Percentiles rank a stretch among this genome's conserved stretches.
Evolutionary conservation across 345 rosid genomes (phyloP).

Genomic region (Microthlaspi erraticum): DNA sequence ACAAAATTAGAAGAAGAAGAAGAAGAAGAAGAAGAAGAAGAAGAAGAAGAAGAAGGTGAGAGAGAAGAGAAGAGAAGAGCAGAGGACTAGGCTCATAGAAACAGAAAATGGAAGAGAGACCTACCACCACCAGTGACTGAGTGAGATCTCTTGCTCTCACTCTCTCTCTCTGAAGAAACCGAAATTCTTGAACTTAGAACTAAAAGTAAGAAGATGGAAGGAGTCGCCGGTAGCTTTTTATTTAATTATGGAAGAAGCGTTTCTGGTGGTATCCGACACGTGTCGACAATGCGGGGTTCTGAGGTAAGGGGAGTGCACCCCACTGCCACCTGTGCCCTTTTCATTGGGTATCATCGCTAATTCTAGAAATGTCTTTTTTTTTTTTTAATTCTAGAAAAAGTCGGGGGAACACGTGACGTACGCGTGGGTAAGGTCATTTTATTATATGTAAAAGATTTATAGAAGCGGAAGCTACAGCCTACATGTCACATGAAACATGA

Average conservation of each 20-base stretch:
- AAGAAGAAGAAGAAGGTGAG: not conserved
- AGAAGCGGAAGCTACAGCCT: no score
- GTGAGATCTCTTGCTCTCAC: not conserved
- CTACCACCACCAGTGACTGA: not conserved
- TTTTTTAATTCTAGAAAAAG: not conserved
- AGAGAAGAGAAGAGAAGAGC: no score
- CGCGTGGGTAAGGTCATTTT: not conserved
- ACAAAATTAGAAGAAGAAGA: not conserved
- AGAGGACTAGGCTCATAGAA: no score
- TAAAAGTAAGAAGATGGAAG: no score
- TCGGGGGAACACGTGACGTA: not conserved
- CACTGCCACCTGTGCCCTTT: constrained; percentile 4
- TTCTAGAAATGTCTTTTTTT: not conserved
- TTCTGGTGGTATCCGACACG: constrained; percentile 8
- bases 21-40: no score
- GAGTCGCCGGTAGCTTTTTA: not conserved
- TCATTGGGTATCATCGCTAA: constrained; percentile 2
- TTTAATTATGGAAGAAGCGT: not conserved
- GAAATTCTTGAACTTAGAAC: no score
- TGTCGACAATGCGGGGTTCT: constrained; percentile 10
- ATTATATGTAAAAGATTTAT: no score
- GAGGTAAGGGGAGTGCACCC: not conserved
- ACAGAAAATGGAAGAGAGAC: not conserved
- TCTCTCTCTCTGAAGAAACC: no score
- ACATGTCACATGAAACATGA: no score